These are phyloP conservation scores for Beauveria sp. DNA, from an alignment of 2,329 filamentous ascomycete species.

Conservation along the genomic window DNA sequence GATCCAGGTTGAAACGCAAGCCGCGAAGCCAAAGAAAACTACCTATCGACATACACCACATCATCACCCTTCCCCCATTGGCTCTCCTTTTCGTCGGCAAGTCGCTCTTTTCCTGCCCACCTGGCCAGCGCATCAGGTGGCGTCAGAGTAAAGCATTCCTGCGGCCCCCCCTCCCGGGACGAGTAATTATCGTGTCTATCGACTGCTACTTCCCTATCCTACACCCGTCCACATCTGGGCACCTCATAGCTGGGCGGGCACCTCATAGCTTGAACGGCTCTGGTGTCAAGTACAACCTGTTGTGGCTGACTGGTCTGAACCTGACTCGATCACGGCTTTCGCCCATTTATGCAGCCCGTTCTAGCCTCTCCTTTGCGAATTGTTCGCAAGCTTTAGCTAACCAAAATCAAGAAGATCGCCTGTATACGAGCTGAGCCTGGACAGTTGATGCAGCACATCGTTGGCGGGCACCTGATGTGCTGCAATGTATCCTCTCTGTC, in stretches of 20 bases:
- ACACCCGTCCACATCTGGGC: not conserved
- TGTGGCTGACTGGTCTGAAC: not conserved
- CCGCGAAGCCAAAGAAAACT: not conserved
- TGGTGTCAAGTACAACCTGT: not conserved
- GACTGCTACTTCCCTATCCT: no score
- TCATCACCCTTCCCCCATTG: not conserved
- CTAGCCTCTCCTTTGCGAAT: no score
- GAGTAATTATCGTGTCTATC: not conserved
- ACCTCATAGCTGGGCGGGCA: no score
- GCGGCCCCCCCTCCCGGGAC: not conserved
- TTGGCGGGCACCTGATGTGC: no score
- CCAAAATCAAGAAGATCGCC: no score
- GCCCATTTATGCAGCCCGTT: no score
- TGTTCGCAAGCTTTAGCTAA: no score
- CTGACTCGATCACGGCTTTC: not conserved
- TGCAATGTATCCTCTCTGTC: no score
- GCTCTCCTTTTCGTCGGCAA: not conserved
- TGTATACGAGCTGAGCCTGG: no score
- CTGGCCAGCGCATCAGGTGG: slow-evolving; percentile 9
- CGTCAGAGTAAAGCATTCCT: not conserved
- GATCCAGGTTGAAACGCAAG: not conserved
- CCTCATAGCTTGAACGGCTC: no score
- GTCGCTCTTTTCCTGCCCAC: not conserved
- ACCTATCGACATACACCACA: not conserved
- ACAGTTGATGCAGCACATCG: not conserved